phyloP scores from a whole-genome alignment of 805 yeast genomes.

The Pichia gijzeniarum region DNA sequence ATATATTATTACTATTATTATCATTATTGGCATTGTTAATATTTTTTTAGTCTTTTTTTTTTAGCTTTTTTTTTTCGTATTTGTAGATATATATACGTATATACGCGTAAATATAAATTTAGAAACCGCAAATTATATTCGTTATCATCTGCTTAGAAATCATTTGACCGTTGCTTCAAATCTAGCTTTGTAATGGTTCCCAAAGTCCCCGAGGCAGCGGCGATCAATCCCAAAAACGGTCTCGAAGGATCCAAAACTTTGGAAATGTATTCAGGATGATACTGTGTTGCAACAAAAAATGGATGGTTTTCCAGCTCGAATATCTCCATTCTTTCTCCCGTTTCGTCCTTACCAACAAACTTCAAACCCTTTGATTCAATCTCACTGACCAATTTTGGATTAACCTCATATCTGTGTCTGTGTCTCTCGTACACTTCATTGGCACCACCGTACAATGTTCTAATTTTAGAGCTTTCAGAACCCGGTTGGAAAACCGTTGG shows the following conservation, averaged over 20 bases:
- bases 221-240: conserved; percentile 93
- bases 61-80: too few species aligned
- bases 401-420: conserved; percentile 96
- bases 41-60: too few species aligned
- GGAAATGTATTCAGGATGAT: conserved; percentile 96
- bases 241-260: conserved; percentile 94
- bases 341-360: conserved; percentile 92
- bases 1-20: neutral
- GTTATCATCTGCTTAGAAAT: conserved; percentile 21
- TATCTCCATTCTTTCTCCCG: conserved; percentile 88
- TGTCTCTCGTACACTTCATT: conserved; percentile 83
- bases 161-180: conserved; percentile 26
- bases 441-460: conserved; percentile 70
- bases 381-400: conserved; percentile 67
- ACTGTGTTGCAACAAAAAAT: conserved; percentile 91
- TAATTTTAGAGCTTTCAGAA: conserved; percentile 55
- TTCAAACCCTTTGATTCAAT: conserved; percentile 75
- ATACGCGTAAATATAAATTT: too few species aligned
- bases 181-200: conserved; percentile 51
- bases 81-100: too few species aligned
- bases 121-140: too few species aligned
- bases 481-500: conserved; percentile 72
- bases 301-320: conserved; percentile 83
- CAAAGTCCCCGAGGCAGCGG: conserved; percentile 84
- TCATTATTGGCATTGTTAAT: too few species aligned